A percentile compares a stretch with the other conserved stretches of the same genome.
phyloP scores from a whole-genome alignment of 2,329 filamentous ascomycete genomes.

The Fusarium ramigenum region DNA sequence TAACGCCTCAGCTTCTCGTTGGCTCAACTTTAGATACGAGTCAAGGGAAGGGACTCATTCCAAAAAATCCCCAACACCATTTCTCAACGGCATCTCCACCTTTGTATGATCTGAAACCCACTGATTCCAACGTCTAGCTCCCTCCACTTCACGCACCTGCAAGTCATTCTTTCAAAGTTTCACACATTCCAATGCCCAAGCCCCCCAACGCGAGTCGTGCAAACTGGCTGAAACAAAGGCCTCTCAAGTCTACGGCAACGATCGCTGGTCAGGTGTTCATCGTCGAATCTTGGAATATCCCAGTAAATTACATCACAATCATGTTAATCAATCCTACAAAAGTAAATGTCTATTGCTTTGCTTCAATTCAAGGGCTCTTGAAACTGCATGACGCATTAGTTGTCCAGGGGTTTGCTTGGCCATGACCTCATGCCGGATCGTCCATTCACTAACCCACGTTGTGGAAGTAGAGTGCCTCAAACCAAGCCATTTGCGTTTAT shows the following conservation, averaged over 20 bases:
- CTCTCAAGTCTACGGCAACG: neutral
- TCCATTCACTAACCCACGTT: slow-evolving; percentile 21
- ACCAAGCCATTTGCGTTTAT: slow-evolving; percentile 25
- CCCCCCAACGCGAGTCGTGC: slow-evolving; percentile 6
- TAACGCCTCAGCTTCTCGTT: neutral
- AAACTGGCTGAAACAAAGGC: slow-evolving; percentile 21
- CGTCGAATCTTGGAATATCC: neutral
- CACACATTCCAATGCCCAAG: slow-evolving; percentile 17
- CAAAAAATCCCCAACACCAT: neutral
- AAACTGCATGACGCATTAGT: slow-evolving; percentile 40
- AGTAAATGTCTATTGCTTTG: neutral
- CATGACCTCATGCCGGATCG: slow-evolving; percentile 41
- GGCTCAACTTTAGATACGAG: neutral
- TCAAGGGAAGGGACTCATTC: neutral
- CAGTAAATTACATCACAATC: slow-evolving; percentile 19
- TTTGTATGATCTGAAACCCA: slow-evolving; percentile 16
- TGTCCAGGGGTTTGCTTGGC: slow-evolving; percentile 30
- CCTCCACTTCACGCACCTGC: slow-evolving; percentile 4
- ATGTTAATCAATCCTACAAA: neutral
- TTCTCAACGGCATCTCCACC: neutral
- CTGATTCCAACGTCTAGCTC: slow-evolving; percentile 20
- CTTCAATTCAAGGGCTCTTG: neutral
- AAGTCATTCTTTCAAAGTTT: slow-evolving; percentile 28
- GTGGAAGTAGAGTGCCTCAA: slow-evolving; percentile 22
- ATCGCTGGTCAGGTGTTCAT: neutral